Evolutionary conservation across 2,329 filamentous ascomycete genomes (phyloP).

Genomic region (Westerdykella aurantiaca): DNA sequence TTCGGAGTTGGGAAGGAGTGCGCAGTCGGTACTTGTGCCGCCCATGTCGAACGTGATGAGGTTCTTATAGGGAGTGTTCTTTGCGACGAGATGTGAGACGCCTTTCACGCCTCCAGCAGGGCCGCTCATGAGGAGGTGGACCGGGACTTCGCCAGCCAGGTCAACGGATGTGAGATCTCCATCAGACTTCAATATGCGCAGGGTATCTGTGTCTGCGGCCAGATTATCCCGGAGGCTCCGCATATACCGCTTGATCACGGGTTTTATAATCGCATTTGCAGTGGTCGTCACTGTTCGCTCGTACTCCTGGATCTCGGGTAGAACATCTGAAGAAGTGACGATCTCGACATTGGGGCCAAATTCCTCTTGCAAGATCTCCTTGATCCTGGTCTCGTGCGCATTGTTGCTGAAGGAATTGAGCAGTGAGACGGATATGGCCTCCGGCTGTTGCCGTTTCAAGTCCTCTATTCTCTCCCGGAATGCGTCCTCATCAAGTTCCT

Average conservation of each 20-base stretch:
- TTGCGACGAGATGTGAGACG: constrained; percentile 44
- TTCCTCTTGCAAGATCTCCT: constrained; percentile 38
- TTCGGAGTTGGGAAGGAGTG: constrained; percentile 41
- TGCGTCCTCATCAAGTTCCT: constrained; percentile 36
- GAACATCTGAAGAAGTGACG: constrained; percentile 43
- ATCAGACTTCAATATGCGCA: constrained; percentile 48
- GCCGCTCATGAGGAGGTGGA: constrained; percentile 48
- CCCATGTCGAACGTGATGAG: constrained; percentile 49
- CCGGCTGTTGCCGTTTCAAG: constrained; percentile 38
- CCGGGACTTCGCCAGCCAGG: constrained; percentile 43
- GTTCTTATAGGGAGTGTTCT: constrained; percentile 44
- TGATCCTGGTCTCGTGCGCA: constrained; percentile 39
- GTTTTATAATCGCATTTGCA: constrained; percentile 46
- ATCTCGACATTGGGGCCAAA: constrained; percentile 41
- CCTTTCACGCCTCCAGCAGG: constrained; percentile 48
- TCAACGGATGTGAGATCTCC: constrained; percentile 44
- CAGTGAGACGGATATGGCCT: constrained; percentile 45
- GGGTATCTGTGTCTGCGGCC: constrained; percentile 38
- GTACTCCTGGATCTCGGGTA: constrained; percentile 46
- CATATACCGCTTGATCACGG: constrained; percentile 45
- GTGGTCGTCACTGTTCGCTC: constrained; percentile 46
- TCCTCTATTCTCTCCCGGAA: constrained; percentile 36
- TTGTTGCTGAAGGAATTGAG: constrained; percentile 46
- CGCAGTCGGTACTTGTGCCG: constrained; percentile 48
- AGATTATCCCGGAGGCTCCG: constrained; percentile 38